Percentiles rank a stretch among this genome's conserved stretches.
These are phyloP conservation scores for Cercospora canescens DNA, from an alignment of 2,329 filamentous ascomycete species.

Conservation along the genomic window DNA sequence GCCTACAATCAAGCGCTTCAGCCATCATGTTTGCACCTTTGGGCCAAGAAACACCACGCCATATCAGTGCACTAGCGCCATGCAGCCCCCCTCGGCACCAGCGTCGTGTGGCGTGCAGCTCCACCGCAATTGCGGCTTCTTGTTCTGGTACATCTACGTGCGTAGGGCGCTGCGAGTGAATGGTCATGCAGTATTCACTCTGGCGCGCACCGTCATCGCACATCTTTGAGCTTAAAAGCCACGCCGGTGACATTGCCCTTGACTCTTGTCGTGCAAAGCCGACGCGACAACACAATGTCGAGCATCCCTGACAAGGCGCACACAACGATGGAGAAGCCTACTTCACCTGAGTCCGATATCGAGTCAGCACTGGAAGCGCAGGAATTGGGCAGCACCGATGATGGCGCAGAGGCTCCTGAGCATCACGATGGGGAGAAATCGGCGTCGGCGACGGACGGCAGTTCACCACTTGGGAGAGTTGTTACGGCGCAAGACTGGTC, in stretches of 20 bases:
- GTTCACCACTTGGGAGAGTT: conserved; percentile 3
- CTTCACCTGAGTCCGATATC: conserved; percentile 4
- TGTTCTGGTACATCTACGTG: neutral
- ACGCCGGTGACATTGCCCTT: neutral
- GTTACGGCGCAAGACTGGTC: conserved; percentile 29
- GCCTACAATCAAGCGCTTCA: neutral
- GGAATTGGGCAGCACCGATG: conserved; percentile 17
- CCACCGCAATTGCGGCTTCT: neutral
- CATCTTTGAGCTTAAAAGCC: neutral
- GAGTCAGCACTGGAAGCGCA: conserved; percentile 17
- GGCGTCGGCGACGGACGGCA: neutral
- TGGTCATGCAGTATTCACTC: neutral
- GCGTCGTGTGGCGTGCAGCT: neutral
- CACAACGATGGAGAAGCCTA: neutral
- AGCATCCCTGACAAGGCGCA: neutral
- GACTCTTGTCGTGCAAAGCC: neutral
- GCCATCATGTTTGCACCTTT: neutral
- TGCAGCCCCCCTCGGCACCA: neutral
- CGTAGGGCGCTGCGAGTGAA: neutral
- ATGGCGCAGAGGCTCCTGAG: conserved; percentile 1
- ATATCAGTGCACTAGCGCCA: neutral
- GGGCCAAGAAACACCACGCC: neutral
- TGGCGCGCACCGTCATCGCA: neutral
- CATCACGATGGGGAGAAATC: conserved; percentile 24
- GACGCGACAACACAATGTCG: neutral